Conservation (phyloP, 352 stramenopile species). For the Globisporangium polare region DNA sequence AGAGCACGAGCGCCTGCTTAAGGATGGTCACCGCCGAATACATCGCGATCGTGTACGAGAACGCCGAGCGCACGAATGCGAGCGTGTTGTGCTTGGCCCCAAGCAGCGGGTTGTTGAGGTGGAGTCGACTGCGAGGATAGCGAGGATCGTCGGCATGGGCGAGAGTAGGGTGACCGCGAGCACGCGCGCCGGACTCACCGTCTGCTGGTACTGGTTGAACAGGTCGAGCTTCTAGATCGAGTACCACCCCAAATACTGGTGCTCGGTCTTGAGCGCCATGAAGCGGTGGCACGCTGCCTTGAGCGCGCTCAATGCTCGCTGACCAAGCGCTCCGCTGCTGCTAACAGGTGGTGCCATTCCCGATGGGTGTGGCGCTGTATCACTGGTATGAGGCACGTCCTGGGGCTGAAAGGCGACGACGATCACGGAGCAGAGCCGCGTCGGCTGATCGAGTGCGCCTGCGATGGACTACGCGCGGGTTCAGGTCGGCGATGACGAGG, state of each 20-base stretch:
- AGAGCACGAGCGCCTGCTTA: too few relatives aligned
- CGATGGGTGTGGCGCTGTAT: too few relatives aligned
- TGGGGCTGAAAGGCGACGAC: not conserved
- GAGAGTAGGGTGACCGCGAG: not conserved
- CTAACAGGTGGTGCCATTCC: too few relatives aligned
- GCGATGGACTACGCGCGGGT: not conserved
- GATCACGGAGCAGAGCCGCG: too few relatives aligned
- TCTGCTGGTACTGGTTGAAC: slow-evolving; percentile 24
- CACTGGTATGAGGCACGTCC: not conserved
- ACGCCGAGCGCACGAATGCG: too few relatives aligned
- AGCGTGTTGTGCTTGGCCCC: not conserved
- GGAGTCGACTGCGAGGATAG: not conserved
- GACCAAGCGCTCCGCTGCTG: not conserved
- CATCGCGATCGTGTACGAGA: too few relatives aligned
- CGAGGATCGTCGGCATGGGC: not conserved
- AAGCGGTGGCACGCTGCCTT: not conserved
- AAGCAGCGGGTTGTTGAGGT: not conserved
- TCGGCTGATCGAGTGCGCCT: not conserved
- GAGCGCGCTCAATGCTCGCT: not conserved
- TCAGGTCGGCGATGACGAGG: too few relatives aligned
- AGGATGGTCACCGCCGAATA: too few relatives aligned
- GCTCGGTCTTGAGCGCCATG: slow-evolving; percentile 15
- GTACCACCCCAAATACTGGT: slow-evolving; percentile 26
- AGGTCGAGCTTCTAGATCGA: slow-evolving; percentile 30
- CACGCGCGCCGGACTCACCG: not conserved